Percentiles rank a stretch among this genome's conserved stretches.
phyloP scores from a whole-genome alignment of 2,329 filamentous ascomycete species.

The Botrytis fragariae region DNA sequence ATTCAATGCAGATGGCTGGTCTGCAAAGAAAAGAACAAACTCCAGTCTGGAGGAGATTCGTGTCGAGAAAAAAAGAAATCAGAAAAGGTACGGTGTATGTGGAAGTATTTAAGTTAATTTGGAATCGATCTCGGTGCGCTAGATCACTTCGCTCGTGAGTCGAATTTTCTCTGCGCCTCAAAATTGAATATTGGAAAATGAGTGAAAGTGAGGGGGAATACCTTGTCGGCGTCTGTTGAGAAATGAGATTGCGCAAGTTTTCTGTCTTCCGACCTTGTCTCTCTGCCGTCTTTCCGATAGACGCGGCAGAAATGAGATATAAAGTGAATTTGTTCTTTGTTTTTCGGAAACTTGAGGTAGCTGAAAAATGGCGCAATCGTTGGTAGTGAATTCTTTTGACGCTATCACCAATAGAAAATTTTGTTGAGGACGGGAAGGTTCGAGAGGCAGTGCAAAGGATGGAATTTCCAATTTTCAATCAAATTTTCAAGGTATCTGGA shows the following conservation, averaged over 20 bases:
- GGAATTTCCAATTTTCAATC: not conserved
- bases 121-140: not conserved
- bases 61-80: not conserved
- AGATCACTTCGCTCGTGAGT: not conserved
- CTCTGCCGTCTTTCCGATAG: not conserved
- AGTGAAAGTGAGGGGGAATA: not conserved
- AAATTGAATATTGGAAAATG: not conserved
- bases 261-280: not conserved
- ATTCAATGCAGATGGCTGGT: not conserved
- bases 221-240: not conserved
- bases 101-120: not conserved
- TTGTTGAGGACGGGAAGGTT: fast-evolving
- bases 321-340: not conserved
- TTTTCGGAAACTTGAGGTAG: not conserved
- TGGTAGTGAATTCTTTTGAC: not conserved
- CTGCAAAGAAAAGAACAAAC: not conserved
- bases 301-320: not conserved
- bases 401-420: not conserved
- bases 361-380: not conserved
- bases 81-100: not conserved
- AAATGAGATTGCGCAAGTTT: not conserved
- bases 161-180: not conserved
- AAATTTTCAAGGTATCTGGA: not conserved
- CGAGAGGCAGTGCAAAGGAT: not conserved
- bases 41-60: not conserved